Base-by-base conservation (phyloP, 805 yeast species). In the Saccharomycodes ludwigii region DNA sequence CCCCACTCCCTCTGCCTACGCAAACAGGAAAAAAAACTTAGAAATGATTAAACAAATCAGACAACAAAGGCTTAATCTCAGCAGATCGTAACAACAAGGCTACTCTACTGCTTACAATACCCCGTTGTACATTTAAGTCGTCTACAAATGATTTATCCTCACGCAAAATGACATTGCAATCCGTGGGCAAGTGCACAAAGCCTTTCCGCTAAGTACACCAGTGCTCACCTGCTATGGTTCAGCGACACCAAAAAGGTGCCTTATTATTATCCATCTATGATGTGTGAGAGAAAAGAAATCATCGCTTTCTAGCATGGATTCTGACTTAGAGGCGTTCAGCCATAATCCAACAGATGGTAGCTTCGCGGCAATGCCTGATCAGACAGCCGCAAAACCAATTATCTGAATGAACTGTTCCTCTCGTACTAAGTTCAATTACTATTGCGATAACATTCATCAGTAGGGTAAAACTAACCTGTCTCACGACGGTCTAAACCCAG, bases 11-110 rank as follows among this genome's bases (percentile, higher is more conserved):
- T n/a, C n/a, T n/a, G n/a, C n/a, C n/a, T n/a, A n/a, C n/a, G n/a
- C n/a, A n/a, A n/a, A n/a, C n/a, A n/a, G n/a, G n/a, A n/a, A n/a
- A n/a, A n/a, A n/a, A n/a, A n/a, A n/a, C n/a, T n/a, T n/a, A n/a
- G n/a, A n/a, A n/a, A n/a, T n/a, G n/a, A n/a, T n/a, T n/a, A 30
- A 38, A 40, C 46, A 40, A 54, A 54, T 54, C 60, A 51, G 58
- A 52, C 61, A 56, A 56, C 59, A 43, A 49, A 47, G 56, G 64
- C 62, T 57, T 56, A 57, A 57, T 59, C 65, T 59, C 65, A 59
- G 65, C 62, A 61, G 66, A 61, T 62, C 66, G 68, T 59, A 62
- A 60, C 65, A 60, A 61, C 67, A 62, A 59, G 68, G 67, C 67
- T 61, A 61, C 67, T 63, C 67, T 60, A 57, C 66, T 61, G 63